phyloP scores from a whole-genome alignment of 371 early-diverging fungal genomes.

The Choanephora cucurbitarum region DNA sequence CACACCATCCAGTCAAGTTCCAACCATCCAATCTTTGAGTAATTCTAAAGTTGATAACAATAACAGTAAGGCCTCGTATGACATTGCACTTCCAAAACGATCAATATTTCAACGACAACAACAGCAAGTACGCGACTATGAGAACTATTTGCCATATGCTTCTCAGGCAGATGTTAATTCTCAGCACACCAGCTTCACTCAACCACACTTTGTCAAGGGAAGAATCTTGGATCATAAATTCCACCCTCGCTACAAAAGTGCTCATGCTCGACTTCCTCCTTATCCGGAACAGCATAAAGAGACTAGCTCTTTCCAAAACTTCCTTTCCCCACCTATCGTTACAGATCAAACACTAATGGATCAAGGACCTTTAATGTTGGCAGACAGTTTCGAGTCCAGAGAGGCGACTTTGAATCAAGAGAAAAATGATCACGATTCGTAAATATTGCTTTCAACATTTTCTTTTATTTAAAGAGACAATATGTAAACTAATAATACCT shows the following conservation, averaged over 20 bases:
- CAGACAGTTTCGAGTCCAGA: background rate
- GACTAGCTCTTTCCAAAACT: constrained; percentile 5
- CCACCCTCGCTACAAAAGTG: constrained; percentile 26
- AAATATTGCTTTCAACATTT: background rate
- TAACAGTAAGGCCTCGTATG: background rate
- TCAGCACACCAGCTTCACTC: background rate
- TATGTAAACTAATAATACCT: too few relatives aligned
- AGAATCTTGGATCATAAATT: constrained; percentile 3
- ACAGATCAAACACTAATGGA: constrained; percentile 6
- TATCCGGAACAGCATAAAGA: constrained; percentile 11
- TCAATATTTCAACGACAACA: too few relatives aligned
- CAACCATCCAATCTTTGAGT: constrained; percentile 1
- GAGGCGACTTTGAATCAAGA: background rate
- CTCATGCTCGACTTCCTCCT: constrained; percentile 19
- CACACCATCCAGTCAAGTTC: background rate
- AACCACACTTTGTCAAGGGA: constrained; percentile 1
- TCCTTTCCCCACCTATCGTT: constrained; percentile 14
- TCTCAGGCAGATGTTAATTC: background rate
- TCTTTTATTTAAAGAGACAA: too few relatives aligned
- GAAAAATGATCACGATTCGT: background rate
- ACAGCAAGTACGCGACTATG: too few relatives aligned
- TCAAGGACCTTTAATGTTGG: constrained; percentile 1
- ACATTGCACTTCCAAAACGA: background rate
- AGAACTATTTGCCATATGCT: background rate
- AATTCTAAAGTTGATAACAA: background rate